phyloP scores from a whole-genome alignment of 306 rosid genomes.

The Cucurbita pepo region DNA sequence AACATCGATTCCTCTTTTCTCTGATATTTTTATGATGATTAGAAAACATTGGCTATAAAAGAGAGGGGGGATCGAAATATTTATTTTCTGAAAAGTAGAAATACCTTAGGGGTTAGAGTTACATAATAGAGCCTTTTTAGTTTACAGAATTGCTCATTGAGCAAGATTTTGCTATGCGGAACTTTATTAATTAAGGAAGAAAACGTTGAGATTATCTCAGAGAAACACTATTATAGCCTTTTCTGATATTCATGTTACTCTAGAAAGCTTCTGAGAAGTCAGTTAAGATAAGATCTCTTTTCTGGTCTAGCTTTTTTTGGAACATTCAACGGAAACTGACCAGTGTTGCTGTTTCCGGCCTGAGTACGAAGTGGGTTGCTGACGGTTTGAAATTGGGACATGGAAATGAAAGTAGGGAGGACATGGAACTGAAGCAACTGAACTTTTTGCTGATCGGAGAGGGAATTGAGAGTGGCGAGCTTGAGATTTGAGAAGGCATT shows the following conservation, averaged over 20 bases:
- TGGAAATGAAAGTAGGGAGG: slow-evolving; percentile 39
- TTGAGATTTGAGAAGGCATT: slow-evolving; percentile 54
- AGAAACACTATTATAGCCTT: not conserved
- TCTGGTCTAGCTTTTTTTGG: not conserved
- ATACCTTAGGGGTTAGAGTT: not conserved
- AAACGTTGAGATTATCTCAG: not conserved
- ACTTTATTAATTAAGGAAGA: not conserved
- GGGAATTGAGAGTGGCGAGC: slow-evolving; percentile 56
- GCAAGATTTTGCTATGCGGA: not conserved
- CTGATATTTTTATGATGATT: not conserved
- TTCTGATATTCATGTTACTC: not conserved
- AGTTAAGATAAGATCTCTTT: not conserved
- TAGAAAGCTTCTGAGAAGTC: not conserved
- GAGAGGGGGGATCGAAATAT: not conserved
- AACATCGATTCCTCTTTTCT: not conserved
- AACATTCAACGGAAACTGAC: not conserved
- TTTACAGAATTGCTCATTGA: not conserved
- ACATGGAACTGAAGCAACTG: slow-evolving; percentile 61
- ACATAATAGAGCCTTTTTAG: not conserved
- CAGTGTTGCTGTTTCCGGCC: slow-evolving; percentile 61
- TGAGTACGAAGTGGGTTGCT: slow-evolving; percentile 80
- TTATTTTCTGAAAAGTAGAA: slow-evolving; percentile 1
- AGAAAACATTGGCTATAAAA: not conserved
- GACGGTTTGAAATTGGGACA: slow-evolving; percentile 66
- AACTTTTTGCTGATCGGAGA: slow-evolving; percentile 51